phyloP scores from a whole-genome alignment of 2,329 filamentous ascomycete species.

The Sclerotinia minor region DNA sequence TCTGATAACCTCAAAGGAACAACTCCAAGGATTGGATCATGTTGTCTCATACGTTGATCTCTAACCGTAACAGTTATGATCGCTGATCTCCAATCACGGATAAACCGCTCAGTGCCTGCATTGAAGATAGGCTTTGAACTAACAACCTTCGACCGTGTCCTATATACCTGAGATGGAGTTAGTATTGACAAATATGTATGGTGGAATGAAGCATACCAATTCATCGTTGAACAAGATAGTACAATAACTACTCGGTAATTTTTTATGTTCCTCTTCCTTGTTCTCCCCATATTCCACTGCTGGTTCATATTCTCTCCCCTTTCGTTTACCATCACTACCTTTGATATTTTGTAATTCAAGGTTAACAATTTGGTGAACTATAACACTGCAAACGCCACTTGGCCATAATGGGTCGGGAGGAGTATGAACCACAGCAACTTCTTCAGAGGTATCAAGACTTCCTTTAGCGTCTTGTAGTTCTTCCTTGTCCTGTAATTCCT shows the following conservation, averaged over 20 bases:
- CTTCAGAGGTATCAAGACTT: slow-evolving; percentile 66
- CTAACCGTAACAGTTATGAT: slow-evolving; percentile 87
- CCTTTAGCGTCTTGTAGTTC: slow-evolving; percentile 89
- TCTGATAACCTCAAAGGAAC: slow-evolving; percentile 86
- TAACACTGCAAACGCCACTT: slow-evolving; percentile 79
- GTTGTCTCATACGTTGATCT: slow-evolving; percentile 84
- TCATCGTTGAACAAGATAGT: slow-evolving; percentile 90
- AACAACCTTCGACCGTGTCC: slow-evolving; percentile 91
- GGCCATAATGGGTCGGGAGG: slow-evolving; percentile 97
- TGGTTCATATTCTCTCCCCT: slow-evolving; percentile 84
- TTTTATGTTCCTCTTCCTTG: slow-evolving; percentile 77
- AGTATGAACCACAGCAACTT: slow-evolving; percentile 84
- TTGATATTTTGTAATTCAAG: slow-evolving; percentile 90
- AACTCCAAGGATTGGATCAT: slow-evolving; percentile 91
- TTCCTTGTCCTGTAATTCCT: slow-evolving; percentile 69
- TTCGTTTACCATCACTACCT: slow-evolving; percentile 77
- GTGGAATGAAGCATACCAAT: slow-evolving; percentile 50
- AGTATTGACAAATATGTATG: slow-evolving; percentile 22
- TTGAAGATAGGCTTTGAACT: slow-evolving; percentile 97
- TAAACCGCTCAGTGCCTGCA: slow-evolving; percentile 87
- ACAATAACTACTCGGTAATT: slow-evolving; percentile 88
- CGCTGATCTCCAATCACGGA: slow-evolving; percentile 87
- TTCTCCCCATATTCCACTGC: slow-evolving; percentile 82
- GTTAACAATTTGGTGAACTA: slow-evolving; percentile 94
- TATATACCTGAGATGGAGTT: slow-evolving; percentile 61